Percentiles rank a stretch among this genome's conserved stretches.
These are phyloP conservation scores for Priceomyces castillae DNA, from an alignment of 805 yeast species.

Conservation along the genomic window DNA sequence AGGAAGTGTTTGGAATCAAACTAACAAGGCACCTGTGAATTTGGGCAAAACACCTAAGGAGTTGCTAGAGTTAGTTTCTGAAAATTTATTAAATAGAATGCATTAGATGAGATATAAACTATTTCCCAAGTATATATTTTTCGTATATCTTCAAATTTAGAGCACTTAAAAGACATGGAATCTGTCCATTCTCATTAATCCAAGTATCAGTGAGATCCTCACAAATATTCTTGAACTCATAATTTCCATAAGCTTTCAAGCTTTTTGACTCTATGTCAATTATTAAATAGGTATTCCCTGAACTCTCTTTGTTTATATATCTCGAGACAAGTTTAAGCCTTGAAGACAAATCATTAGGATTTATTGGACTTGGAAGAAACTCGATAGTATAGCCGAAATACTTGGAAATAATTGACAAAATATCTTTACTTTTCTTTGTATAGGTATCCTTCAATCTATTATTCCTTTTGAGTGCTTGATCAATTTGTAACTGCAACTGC, in stretches of 20 bases:
- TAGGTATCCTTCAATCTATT: slow-evolving; percentile 56
- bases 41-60: slow-evolving; percentile 40
- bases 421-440: slow-evolving; percentile 65
- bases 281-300: slow-evolving; percentile 44
- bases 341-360: slow-evolving; percentile 46
- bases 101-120: slow-evolving; percentile 4
- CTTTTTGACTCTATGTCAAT: slow-evolving; percentile 57
- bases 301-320: slow-evolving; percentile 28
- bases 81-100: slow-evolving; percentile 12
- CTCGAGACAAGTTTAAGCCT: slow-evolving; percentile 54
- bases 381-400: slow-evolving; percentile 74
- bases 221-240: slow-evolving; percentile 35
- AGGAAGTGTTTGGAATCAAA: slow-evolving; percentile 60
- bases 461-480: slow-evolving; percentile 49
- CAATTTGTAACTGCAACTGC: slow-evolving; percentile 45
- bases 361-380: slow-evolving; percentile 47
- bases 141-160: slow-evolving; percentile 67
- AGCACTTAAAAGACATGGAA: slow-evolving; percentile 77
- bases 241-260: slow-evolving; percentile 48
- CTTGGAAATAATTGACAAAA: slow-evolving; percentile 62
- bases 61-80: slow-evolving; percentile 33
- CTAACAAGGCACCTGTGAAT: slow-evolving; percentile 49
- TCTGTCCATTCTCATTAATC: slow-evolving; percentile 65
- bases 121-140: slow-evolving; percentile 15
- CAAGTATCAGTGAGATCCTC: slow-evolving; percentile 60